Evolutionary conservation across 495 filamentous ascomycete species (phyloP).

Genomic region (Lasiosphaeris hirsuta): DNA sequence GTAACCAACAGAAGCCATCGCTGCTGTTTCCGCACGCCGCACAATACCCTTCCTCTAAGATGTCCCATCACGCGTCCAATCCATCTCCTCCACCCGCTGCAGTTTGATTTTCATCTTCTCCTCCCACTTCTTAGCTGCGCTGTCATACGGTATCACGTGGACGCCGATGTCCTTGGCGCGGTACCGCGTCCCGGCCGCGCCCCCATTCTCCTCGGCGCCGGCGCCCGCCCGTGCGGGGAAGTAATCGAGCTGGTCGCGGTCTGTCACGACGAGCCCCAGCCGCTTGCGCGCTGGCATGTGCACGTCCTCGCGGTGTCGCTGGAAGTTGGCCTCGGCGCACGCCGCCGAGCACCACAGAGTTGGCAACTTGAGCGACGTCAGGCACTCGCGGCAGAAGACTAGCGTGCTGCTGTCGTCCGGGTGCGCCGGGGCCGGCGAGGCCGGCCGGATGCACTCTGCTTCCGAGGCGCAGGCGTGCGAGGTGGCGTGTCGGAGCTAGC

Average conservation of each 20-base stretch:
- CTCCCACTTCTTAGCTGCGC: conserved; percentile 38
- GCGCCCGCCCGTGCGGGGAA: not conserved
- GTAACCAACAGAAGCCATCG: too few relatives aligned
- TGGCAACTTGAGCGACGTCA: conserved; percentile 28
- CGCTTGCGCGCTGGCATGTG: conserved; percentile 35
- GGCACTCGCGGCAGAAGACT: conserved; percentile 42
- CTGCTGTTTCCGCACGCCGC: too few relatives aligned
- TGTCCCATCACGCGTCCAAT: not conserved
- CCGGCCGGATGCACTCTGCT: conserved; percentile 14
- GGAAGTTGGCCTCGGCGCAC: conserved; percentile 41
- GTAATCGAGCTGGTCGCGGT: conserved; percentile 31
- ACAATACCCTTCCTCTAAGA: not conserved
- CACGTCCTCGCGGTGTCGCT: conserved; percentile 36
- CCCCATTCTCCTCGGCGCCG: conserved; percentile 6
- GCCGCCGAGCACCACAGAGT: conserved; percentile 39
- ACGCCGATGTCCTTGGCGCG: conserved; percentile 30
- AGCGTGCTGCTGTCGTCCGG: conserved; percentile 2
- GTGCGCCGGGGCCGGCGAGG: not conserved
- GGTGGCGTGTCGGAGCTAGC: conserved; percentile 18
- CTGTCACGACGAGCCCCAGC: conserved; percentile 18
- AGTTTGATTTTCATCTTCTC: conserved; percentile 23
- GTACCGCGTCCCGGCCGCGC: conserved; percentile 20
- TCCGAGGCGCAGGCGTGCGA: conserved; percentile 27
- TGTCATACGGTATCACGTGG: conserved; percentile 25
- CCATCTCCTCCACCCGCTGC: not conserved